phyloP scores from a whole-genome alignment of 192 early-diverging fungal species.

The Gryganskiella cystojenkinii region DNA sequence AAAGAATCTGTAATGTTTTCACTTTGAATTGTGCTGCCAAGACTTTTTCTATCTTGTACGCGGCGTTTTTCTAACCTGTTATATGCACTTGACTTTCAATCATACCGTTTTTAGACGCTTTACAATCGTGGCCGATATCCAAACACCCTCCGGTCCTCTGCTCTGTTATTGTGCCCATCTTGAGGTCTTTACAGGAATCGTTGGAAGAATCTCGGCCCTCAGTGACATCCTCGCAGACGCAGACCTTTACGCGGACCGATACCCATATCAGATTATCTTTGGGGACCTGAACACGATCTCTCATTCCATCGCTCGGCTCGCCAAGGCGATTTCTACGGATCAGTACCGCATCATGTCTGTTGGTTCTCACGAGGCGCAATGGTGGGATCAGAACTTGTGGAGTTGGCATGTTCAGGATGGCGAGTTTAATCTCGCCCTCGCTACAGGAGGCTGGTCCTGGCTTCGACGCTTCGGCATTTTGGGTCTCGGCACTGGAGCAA shows the following conservation, averaged over 20 bases:
- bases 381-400: constrained; percentile 76
- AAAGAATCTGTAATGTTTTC: too few relatives aligned
- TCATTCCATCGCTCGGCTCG: constrained; percentile 78
- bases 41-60: constrained; percentile 11
- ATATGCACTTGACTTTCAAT: constrained; percentile 3
- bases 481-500: constrained; percentile 10
- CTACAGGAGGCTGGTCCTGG: constrained; percentile 46
- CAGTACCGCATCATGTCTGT: constrained; percentile 72
- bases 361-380: constrained; percentile 73
- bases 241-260: constrained; percentile 22
- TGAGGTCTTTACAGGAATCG: constrained; percentile 80
- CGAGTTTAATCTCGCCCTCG: constrained; percentile 51
- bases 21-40: constrained; percentile 1
- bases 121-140: constrained; percentile 70
- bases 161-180: constrained; percentile 81
- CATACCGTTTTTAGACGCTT: constrained; percentile 55
- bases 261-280: constrained; percentile 77
- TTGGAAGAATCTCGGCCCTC: constrained; percentile 73
- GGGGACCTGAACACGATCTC: constrained; percentile 86
- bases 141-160: constrained; percentile 60
- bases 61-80: neutral
- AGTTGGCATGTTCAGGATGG: constrained; percentile 57
- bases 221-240: constrained; percentile 78
- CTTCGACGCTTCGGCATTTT: constrained; percentile 28
- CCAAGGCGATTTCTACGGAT: constrained; percentile 70